Evolutionary conservation across 1,284 basidiomycete genomes (phyloP), one percentile per base, ranked within the genome.

Genomic region (Heterobasidion irregulare): DNA sequence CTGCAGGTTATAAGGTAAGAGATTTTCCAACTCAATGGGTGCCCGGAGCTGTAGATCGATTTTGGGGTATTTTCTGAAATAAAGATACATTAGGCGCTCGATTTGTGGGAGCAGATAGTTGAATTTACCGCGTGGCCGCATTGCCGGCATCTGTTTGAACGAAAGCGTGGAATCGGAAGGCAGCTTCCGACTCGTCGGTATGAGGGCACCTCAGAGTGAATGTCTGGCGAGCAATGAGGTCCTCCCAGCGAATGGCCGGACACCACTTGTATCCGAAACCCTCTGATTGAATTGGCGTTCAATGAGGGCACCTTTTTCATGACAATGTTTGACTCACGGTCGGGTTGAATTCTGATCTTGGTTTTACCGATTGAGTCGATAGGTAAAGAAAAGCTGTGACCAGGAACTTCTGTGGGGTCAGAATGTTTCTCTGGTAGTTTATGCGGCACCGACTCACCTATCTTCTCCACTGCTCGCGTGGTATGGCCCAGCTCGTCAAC

Each of bases 191-290:
- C 1, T 83, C 76, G 63, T 94, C 86, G 47, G 82, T 78, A 63
- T 96, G 92, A 56, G 88, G 84, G 69, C 97, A 99, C 44, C 83
- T 86, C 56, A 99, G 80, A 1, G 91, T 87, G 53, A 95, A 83
- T 35, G 84, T 83, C 47, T 86, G 87, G 55, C 80, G 82, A n/a
- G 83, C 74, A 47, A 94, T 73, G 3, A 99, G 74, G 62, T 98
- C 95, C 64, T 97, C 93, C 84, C 94, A 97, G 54, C 89, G 82
- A 53, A 97, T 80, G n/a, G 94, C 84, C 43, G 81, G 74, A 47
- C 90, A 95, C 94, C 95, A 99, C 64, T 83, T 89, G 72, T 95
- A 97, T 15, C 94, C 93, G 64, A 97, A 95, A 32, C 93, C 97
- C 67, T 94, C 93, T 95, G 61, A 8, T 50, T 7, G 45, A 26